Evolutionary conservation across 441 rosid genomes (phyloP).

Genomic region (Hypseocharis bilobata): DNA sequence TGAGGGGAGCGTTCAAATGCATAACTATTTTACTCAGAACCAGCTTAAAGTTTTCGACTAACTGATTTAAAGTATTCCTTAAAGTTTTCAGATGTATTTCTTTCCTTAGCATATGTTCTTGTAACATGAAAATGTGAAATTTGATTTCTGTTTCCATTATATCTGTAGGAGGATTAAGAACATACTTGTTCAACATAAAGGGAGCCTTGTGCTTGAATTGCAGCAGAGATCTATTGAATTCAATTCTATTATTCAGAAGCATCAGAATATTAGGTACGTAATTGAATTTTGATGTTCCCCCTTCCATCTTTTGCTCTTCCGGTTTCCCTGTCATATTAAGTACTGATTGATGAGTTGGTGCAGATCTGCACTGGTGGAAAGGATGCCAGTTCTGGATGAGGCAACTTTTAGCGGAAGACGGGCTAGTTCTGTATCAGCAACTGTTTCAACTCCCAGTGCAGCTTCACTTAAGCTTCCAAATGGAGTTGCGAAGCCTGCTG

Average conservation of each 20-base stretch:
- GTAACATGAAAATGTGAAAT: constrained; percentile 5
- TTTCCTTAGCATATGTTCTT: constrained; percentile 13
- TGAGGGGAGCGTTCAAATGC: too few relatives aligned
- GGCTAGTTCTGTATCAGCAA: constrained; percentile 59
- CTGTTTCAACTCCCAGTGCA: constrained; percentile 50
- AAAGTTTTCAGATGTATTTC: too few relatives aligned
- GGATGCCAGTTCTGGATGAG: constrained; percentile 97
- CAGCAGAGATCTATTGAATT: constrained; percentile 98
- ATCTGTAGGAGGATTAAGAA: constrained; percentile 66
- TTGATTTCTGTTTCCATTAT: constrained; percentile 11
- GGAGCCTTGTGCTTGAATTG: constrained; percentile 86
- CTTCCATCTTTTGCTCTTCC: too few relatives aligned
- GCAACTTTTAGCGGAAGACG: constrained; percentile 84
- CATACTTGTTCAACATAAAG: constrained; percentile 60
- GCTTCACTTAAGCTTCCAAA: constrained; percentile 67
- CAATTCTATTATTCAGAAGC: constrained; percentile 80
- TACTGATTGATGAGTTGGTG: constrained; percentile 30
- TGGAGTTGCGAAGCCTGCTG: constrained; percentile 66
- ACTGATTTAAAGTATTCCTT: too few relatives aligned
- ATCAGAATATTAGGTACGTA: constrained; percentile 65
- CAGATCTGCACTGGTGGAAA: constrained; percentile 87
- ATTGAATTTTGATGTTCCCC: too few relatives aligned
- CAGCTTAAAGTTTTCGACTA: too few relatives aligned
- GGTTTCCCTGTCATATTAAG: constrained; percentile 2
- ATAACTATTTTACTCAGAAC: too few relatives aligned